These are phyloP conservation scores for Pholiota conissans DNA, from an alignment of 768 basidiomycete genomes.

Conservation along the genomic window DNA sequence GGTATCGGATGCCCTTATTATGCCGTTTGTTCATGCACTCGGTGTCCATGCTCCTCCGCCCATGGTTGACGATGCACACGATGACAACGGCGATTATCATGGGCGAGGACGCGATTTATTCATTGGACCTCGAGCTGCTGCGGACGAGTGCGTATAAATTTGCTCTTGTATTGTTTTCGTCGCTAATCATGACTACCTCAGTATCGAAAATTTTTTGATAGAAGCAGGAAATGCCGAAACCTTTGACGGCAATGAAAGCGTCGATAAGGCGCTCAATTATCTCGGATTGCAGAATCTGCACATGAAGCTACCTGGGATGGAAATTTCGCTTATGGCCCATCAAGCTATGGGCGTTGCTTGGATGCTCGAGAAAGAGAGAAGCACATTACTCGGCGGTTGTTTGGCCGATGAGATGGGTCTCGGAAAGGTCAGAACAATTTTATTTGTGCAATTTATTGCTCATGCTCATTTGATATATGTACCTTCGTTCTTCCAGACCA, in stretches of 20 bases:
- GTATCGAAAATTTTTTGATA: conserved; percentile 54
- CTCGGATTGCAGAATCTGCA: conserved; percentile 51
- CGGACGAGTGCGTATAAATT: conserved; percentile 46
- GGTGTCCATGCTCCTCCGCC: conserved; percentile 25
- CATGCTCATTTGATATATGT: not conserved
- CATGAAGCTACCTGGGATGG: conserved; percentile 57
- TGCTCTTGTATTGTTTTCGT: not conserved
- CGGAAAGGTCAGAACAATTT: conserved; percentile 44
- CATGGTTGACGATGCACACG: conserved; percentile 30
- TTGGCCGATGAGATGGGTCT: conserved; percentile 61
- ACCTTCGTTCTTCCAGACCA: conserved; percentile 35
- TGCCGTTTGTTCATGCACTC: conserved; percentile 18
- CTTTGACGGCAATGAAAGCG: conserved; percentile 59
- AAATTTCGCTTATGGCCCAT: conserved; percentile 65
- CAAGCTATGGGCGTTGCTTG: conserved; percentile 63
- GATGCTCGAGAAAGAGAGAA: conserved; percentile 55
- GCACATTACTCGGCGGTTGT: conserved; percentile 44
- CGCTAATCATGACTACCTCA: conserved; percentile 19
- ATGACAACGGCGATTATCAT: conserved; percentile 46
- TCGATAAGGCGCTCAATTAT: conserved; percentile 55
- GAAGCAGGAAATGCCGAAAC: conserved; percentile 56
- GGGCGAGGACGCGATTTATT: conserved; percentile 47
- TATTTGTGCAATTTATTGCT: not conserved
- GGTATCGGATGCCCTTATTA: conserved; percentile 10
- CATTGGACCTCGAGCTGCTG: conserved; percentile 38